These are phyloP conservation scores for Fusarium oxysporum DNA, from an alignment of 2,329 filamentous ascomycete species.

Conservation along the genomic window DNA sequence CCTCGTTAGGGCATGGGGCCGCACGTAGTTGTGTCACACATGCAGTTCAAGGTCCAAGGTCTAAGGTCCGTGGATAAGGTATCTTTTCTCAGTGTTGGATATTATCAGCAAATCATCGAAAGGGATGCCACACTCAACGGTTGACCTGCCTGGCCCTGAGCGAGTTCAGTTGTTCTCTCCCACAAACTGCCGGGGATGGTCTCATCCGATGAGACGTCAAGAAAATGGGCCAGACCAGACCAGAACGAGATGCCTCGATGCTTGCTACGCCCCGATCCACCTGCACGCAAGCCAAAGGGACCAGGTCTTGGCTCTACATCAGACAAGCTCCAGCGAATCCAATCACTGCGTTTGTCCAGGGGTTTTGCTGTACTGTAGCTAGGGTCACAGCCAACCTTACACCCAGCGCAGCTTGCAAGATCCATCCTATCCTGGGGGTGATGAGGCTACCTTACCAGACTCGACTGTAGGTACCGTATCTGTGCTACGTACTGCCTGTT, in stretches of 20 bases:
- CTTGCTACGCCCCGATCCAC: conserved; percentile 43
- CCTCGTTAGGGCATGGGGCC: conserved; percentile 44
- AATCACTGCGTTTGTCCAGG: conserved; percentile 29
- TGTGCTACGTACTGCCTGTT: not conserved
- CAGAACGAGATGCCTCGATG: conserved; percentile 24
- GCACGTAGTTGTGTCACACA: conserved; percentile 43
- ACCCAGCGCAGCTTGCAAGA: conserved; percentile 21
- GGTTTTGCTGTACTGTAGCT: conserved; percentile 25
- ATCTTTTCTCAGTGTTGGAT: conserved; percentile 11
- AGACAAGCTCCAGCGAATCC: conserved; percentile 29
- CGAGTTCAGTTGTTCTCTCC: conserved; percentile 14
- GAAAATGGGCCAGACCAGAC: conserved; percentile 21
- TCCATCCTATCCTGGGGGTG: conserved; percentile 16
- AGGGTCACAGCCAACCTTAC: conserved; percentile 36
- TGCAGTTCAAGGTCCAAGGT: not conserved
- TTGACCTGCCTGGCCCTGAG: not conserved
- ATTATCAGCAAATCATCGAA: conserved; percentile 16
- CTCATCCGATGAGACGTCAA: conserved; percentile 32
- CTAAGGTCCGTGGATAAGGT: conserved; percentile 14
- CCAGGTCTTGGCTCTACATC: conserved; percentile 36
- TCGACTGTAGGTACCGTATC: conserved; percentile 15
- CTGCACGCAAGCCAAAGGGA: conserved; percentile 40
- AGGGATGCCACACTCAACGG: conserved; percentile 19
- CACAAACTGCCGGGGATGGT: conserved; percentile 25
- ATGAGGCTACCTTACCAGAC: conserved; percentile 38